phyloP scores from a whole-genome alignment of 345 rosid genomes.

The Camelina sativa region DNA sequence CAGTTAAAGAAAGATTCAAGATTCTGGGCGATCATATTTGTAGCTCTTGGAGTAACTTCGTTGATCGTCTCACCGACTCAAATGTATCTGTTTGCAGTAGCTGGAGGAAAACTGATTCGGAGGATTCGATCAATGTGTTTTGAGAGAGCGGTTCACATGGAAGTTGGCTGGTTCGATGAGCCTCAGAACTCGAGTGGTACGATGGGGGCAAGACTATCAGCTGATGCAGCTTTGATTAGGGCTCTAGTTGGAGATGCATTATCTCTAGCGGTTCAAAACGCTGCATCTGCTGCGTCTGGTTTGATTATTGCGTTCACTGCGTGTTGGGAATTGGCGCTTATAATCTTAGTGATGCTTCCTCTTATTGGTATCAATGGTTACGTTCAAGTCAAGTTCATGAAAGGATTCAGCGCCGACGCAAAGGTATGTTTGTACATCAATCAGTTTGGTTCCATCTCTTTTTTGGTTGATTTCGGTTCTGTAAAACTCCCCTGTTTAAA shows the following conservation, averaged over 20 bases:
- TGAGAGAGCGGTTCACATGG: slow-evolving; percentile 76
- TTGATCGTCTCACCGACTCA: slow-evolving; percentile 54
- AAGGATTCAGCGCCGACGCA: slow-evolving; percentile 77
- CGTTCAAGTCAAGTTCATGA: slow-evolving; percentile 60
- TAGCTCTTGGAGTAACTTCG: slow-evolving; percentile 57
- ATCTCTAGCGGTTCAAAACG: slow-evolving; percentile 57
- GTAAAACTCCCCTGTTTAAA: neutral
- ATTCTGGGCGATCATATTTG: slow-evolving; percentile 69
- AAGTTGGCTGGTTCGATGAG: slow-evolving; percentile 84
- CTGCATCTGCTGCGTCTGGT: slow-evolving; percentile 59
- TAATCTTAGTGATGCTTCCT: slow-evolving; percentile 64
- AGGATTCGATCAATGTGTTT: slow-evolving; percentile 68
- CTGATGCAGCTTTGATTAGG: slow-evolving; percentile 73
- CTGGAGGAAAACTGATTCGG: slow-evolving; percentile 66
- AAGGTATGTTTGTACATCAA: slow-evolving; percentile 53
- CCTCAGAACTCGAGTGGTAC: slow-evolving; percentile 72
- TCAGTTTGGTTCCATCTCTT: neutral
- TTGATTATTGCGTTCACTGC: slow-evolving; percentile 72
- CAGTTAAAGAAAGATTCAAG: slow-evolving; percentile 53
- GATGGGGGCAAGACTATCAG: slow-evolving; percentile 75
- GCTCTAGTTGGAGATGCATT: slow-evolving; percentile 76
- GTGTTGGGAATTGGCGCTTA: slow-evolving; percentile 67
- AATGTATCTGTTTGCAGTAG: slow-evolving; percentile 63
- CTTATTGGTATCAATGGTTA: slow-evolving; percentile 61
- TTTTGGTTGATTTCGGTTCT: no score